Evolutionary conservation across 495 filamentous ascomycete genomes (phyloP), one percentile per base, ranked within the genome.

Genomic region (Xeromyces bisporus): DNA sequence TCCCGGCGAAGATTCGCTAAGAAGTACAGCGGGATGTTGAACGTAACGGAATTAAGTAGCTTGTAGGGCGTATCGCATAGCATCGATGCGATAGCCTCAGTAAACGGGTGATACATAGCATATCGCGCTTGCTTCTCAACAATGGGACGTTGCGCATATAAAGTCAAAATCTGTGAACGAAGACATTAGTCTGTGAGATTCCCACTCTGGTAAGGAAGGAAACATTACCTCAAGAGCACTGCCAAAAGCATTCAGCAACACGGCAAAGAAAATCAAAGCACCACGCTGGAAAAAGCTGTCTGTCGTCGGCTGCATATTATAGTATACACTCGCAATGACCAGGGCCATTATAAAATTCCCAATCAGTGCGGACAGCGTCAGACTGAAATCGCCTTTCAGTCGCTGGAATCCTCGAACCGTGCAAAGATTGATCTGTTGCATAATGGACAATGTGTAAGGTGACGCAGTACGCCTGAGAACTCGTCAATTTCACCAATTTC

Each of bases 231-330:
- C 85, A 6, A 92, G 63, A 35, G 75, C 74, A 54, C 73, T 80
- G 36, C 75, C 66, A 44, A 94, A 93, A 15, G 86, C 85, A 47
- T 93, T 93, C 53, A 93, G 50, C 26, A 96, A 63, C 38, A 91
- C 75, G 36, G 84, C 81, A 45, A 96, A 94, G 72, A 94, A 96
- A 21, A 96, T 64, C 18, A 94, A 60, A 37, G 80, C 80, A 29
- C 80, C 84, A 32, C 82, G 70, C 41, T 72, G 69, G 56, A 74
- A 96, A 59, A 94, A 91, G 50, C 71, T 81, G 13, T 49, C 43
- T 4, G 82, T 83, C 18, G 62, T 60, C 1, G 44, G 49, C 15
- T 66, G 46, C 12, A 93, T 49, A 38, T 92, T 78, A 58, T 73
- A 93, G 60, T 93, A 96, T 32, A 94, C 79, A 46, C 73, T 80